Evolutionary conservation across 129 eudicot genomes (phyloP).

Genomic region (Rutidosis leptorrhynchoides): DNA sequence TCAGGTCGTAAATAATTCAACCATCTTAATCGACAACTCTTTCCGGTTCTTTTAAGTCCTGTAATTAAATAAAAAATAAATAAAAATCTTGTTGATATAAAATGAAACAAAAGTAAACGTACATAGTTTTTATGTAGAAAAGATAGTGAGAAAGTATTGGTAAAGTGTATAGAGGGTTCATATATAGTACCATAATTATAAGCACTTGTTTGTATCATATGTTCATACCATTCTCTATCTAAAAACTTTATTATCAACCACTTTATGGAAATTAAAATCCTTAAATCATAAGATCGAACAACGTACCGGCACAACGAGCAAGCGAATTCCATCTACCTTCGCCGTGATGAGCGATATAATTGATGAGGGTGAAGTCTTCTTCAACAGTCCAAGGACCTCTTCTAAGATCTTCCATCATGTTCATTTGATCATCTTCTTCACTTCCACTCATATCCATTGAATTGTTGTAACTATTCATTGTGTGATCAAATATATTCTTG

Average conservation of each 20-base stretch:
- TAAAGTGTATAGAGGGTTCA: conserved; percentile 30
- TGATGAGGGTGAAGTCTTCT: conserved; percentile 83
- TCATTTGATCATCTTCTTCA: conserved; percentile 49
- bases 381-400: conserved; percentile 98
- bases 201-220: conserved; percentile 27
- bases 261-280: conserved; percentile 11
- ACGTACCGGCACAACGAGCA: conserved; percentile 82
- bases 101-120: not conserved
- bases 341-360: conserved; percentile 80
- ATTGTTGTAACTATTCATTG: conserved; percentile 32
- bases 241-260: conserved; percentile 26
- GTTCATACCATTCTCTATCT: conserved; percentile 12
- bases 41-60: conserved; percentile 93
- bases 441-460: conserved; percentile 30
- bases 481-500: conserved; percentile 23
- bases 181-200: conserved; percentile 32
- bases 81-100: not conserved
- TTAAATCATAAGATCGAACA: not conserved
- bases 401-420: conserved; percentile 58
- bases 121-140: not conserved
- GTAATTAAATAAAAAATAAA: conserved; percentile 2
- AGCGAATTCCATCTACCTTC: conserved; percentile 98
- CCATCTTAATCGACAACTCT: conserved; percentile 90
- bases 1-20: conserved; percentile 86
- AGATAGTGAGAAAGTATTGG: conserved; percentile 23